Conservation (phyloP, 164 flowering plant genomes). For the Brasenia schreberi region DNA sequence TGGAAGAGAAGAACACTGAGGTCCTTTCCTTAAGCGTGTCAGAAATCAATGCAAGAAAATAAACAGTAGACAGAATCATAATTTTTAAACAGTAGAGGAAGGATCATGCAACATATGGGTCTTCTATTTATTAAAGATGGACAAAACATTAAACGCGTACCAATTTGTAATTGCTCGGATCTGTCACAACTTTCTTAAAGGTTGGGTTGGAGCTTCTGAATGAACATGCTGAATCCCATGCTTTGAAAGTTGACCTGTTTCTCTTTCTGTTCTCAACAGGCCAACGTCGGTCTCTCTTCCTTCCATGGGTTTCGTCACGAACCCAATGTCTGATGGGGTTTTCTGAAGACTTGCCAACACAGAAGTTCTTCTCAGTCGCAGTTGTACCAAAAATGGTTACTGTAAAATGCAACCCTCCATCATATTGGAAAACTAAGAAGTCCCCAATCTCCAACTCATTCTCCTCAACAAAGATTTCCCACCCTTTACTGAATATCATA, state of each 20-base stretch:
- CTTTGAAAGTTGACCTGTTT: neutral
- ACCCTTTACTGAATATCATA: slow-evolving; percentile 31
- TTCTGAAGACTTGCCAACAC: neutral
- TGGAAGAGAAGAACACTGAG: too few species aligned
- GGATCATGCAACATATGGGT: too few species aligned
- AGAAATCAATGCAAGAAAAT: too few species aligned
- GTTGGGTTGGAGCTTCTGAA: neutral
- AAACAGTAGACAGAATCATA: too few species aligned
- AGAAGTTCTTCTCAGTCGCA: slow-evolving; percentile 33
- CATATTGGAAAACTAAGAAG: slow-evolving; percentile 44
- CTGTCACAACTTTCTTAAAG: neutral
- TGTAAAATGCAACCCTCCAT: slow-evolving; percentile 40
- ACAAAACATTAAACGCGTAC: neutral
- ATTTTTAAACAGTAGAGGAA: too few species aligned
- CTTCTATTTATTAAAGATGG: too few species aligned
- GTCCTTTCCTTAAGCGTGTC: too few species aligned
- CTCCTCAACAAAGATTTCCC: slow-evolving; percentile 42
- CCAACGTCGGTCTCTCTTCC: neutral
- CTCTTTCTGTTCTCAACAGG: neutral
- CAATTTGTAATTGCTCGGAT: neutral
- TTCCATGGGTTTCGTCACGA: neutral
- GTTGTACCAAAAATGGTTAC: slow-evolving; percentile 45
- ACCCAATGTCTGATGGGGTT: neutral
- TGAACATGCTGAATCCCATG: neutral
- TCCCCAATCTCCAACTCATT: slow-evolving; percentile 37